Evolutionary conservation across 495 filamentous ascomycete genomes (phyloP).

Genomic region (Talaromyces thailandensis): DNA sequence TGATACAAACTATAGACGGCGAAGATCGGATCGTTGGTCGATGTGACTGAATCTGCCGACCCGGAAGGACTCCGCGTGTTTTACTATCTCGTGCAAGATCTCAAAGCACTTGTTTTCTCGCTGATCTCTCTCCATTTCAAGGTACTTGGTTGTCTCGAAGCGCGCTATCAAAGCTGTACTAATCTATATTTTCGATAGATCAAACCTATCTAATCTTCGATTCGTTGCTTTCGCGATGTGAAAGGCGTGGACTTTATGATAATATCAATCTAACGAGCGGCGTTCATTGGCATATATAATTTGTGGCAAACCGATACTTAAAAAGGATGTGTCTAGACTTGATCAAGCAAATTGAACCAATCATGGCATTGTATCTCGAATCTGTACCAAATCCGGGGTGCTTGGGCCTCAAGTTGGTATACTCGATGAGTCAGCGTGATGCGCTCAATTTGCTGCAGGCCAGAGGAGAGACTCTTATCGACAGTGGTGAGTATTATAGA

Average conservation of each 20-base stretch:
- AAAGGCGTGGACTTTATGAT: neutral
- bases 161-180: neutral
- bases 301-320: neutral
- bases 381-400: neutral
- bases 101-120: constrained; percentile 95
- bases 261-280: constrained; percentile 1
- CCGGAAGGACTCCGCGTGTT: constrained; percentile 98
- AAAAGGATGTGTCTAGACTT: neutral
- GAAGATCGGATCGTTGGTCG: constrained; percentile 94
- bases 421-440: neutral
- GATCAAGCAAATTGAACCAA: neutral
- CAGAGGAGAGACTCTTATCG: neutral
- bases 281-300: constrained; percentile 1
- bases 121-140: constrained; percentile 97
- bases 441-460: neutral
- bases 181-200: constrained; percentile 37
- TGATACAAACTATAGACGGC: constrained; percentile 57
- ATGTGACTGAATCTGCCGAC: constrained; percentile 92
- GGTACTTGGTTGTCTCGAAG: constrained; percentile 29
- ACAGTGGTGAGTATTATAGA: neutral
- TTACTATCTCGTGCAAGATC: constrained; percentile 96
- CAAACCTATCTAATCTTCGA: constrained; percentile 61
- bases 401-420: neutral
- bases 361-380: neutral
- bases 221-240: neutral